Conservation (phyloP, 352 stramenopile species). For the Saprolegnia diclina region DNA sequence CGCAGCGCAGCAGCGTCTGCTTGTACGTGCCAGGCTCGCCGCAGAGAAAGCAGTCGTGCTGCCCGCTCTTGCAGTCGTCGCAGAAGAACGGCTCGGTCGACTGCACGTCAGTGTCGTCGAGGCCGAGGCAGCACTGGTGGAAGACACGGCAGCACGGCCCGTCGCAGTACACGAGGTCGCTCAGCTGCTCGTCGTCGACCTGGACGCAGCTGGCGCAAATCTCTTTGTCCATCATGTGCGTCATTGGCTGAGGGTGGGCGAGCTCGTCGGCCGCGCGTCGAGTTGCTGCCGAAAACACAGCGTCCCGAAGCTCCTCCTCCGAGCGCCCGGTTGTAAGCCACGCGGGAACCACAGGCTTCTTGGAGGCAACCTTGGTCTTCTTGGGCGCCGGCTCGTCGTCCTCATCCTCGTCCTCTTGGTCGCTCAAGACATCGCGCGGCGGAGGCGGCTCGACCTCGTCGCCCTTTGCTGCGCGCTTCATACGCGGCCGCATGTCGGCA, state of each 20-base stretch:
- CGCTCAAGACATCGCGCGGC: background rate
- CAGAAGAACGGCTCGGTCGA: conserved; percentile 82
- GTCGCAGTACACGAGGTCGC: conserved; percentile 89
- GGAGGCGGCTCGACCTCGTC: background rate
- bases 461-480: too few relatives aligned
- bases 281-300: background rate
- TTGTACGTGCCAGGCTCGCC: conserved; percentile 82
- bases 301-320: background rate
- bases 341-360: background rate
- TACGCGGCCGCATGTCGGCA: background rate
- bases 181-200: conserved; percentile 75
- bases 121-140: conserved; percentile 87
- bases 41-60: conserved; percentile 87
- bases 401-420: background rate
- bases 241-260: background rate
- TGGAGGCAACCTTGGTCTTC: background rate
- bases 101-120: conserved; percentile 58
- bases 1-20: conserved; percentile 76
- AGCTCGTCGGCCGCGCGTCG: background rate
- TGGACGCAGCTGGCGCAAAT: conserved; percentile 71
- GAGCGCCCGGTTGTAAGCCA: background rate
- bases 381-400: background rate
- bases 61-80: conserved; percentile 82
- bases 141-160: conserved; percentile 88
- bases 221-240: conserved; percentile 47